Evolutionary conservation across 2,329 filamentous ascomycete species (phyloP).

Genomic region (Aspergillus sp.): DNA sequence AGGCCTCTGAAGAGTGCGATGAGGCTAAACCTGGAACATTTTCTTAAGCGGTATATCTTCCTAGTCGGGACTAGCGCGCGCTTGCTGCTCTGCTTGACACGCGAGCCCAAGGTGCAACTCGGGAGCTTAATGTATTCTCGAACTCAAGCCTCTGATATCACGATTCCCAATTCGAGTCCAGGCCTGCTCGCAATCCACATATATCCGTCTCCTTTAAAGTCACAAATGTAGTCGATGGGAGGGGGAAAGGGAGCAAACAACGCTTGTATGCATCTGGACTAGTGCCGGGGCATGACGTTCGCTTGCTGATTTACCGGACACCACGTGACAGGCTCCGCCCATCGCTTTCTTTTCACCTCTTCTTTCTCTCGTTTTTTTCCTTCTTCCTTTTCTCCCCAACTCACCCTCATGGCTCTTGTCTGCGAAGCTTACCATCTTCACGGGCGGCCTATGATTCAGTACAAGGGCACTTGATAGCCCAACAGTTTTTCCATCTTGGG

Average conservation of each 20-base stretch:
- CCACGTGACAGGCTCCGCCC: slow-evolving; percentile 13
- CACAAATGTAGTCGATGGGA: neutral
- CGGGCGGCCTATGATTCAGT: slow-evolving; percentile 28
- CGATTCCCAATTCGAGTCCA: neutral
- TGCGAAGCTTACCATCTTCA: slow-evolving; percentile 34
- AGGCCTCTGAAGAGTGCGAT: neutral
- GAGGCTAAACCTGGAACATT: neutral
- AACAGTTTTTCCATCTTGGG: slow-evolving; percentile 12
- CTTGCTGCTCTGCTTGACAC: neutral
- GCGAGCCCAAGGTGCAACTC: neutral
- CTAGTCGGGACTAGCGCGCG: neutral
- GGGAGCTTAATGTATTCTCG: too few relatives aligned
- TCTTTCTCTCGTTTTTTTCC: slow-evolving; percentile 21
- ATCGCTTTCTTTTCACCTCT: slow-evolving; percentile 19
- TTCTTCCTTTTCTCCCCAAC: slow-evolving; percentile 18
- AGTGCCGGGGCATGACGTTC: slow-evolving; percentile 29
- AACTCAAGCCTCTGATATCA: neutral
- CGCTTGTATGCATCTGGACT: slow-evolving; percentile 24
- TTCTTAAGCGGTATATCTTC: slow-evolving; percentile 9
- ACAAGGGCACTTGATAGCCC: slow-evolving; percentile 17
- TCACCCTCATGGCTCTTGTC: slow-evolving; percentile 35
- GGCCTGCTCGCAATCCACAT: neutral
- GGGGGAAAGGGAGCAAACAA: slow-evolving; percentile 2
- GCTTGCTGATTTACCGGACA: slow-evolving; percentile 25
- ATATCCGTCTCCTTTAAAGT: neutral